Conservation (phyloP, 257 asterid genomes). For the Solanum tacnaense region DNA sequence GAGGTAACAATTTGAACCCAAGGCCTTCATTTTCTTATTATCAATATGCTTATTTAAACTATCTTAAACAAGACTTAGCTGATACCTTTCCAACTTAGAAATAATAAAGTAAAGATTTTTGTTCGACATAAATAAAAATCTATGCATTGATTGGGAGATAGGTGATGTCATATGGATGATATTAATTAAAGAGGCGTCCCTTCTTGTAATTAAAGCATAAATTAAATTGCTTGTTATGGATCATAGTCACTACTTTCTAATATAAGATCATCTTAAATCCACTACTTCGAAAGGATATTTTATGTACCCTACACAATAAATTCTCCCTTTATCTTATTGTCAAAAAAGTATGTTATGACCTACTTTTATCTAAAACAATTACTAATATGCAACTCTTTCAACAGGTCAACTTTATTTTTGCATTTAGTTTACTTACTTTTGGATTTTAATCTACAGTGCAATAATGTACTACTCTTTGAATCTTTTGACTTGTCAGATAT, state of each 20-base stretch:
- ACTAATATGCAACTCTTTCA: not conserved
- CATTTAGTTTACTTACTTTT: not conserved
- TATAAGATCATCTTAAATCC: not conserved
- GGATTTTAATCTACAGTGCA: not conserved
- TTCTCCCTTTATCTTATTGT: not conserved
- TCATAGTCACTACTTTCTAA: not conserved
- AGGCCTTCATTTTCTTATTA: not conserved
- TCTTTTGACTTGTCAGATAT: not conserved
- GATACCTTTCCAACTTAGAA: not conserved
- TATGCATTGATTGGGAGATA: not conserved
- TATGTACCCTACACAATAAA: not conserved
- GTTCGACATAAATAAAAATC: not conserved
- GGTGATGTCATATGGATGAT: not conserved
- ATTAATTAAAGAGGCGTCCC: not conserved
- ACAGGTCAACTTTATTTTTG: not conserved
- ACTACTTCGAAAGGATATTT: not conserved
- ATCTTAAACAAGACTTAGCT: no score
- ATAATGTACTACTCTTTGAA: not conserved
- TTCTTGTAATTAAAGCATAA: no score
- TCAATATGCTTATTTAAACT: not conserved
- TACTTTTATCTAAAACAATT: not conserved
- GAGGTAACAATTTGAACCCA: not conserved
- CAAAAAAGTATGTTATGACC: not conserved
- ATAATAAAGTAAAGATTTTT: not conserved
- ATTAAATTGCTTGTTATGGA: no score